Evolutionary conservation across 2,329 filamentous ascomycete species (phyloP).

Genomic region (Juglanconis sp.): DNA sequence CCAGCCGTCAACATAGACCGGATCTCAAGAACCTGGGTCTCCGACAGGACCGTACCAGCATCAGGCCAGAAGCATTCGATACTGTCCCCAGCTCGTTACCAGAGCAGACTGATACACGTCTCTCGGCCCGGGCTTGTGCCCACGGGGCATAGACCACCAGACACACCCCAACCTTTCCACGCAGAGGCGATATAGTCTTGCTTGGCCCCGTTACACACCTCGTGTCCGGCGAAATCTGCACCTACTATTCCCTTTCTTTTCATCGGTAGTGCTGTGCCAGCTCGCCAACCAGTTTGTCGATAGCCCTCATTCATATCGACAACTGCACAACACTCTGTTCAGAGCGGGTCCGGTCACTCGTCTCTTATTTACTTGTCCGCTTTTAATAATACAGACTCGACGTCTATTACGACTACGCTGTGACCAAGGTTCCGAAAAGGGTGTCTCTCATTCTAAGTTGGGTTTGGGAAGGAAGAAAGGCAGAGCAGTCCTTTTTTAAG

Average conservation of each 20-base stretch:
- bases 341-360: slow-evolving; percentile 54
- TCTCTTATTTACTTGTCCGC: slow-evolving; percentile 26
- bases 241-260: slow-evolving; percentile 27
- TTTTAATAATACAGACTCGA: slow-evolving; percentile 20
- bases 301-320: slow-evolving; percentile 51
- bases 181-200: slow-evolving; percentile 28
- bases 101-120: slow-evolving; percentile 38
- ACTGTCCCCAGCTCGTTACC: slow-evolving; percentile 33
- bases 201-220: slow-evolving; percentile 23
- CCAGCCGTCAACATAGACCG: slow-evolving; percentile 51
- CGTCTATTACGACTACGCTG: slow-evolving; percentile 13
- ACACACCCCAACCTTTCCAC: slow-evolving; percentile 19
- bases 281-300: slow-evolving; percentile 43
- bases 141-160: slow-evolving; percentile 32
- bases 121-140: slow-evolving; percentile 34
- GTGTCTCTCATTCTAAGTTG: slow-evolving; percentile 17
- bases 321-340: slow-evolving; percentile 29
- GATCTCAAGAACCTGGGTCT: slow-evolving; percentile 48
- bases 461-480: slow-evolving; percentile 12
- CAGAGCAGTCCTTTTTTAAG: slow-evolving; percentile 18
- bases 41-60: slow-evolving; percentile 39
- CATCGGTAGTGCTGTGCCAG: slow-evolving; percentile 41
- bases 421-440: slow-evolving; percentile 17
- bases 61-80: slow-evolving; percentile 39
- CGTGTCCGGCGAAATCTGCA: slow-evolving; percentile 20